phyloP scores from a whole-genome alignment of 129 eudicot genomes.

The Centella asiatica region DNA sequence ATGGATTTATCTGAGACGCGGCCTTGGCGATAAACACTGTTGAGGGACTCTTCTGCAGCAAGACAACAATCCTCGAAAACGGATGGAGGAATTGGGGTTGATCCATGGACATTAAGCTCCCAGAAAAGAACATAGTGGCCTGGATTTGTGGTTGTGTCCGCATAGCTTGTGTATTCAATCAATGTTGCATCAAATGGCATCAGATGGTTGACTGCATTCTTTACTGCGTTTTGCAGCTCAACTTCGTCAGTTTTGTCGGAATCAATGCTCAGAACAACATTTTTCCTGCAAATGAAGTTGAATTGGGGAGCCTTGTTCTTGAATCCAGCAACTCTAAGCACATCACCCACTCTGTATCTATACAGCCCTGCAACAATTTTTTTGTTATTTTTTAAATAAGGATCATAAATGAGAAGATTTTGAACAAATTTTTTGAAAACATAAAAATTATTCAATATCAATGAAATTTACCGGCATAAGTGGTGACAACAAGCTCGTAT shows the following conservation, averaged over 20 bases:
- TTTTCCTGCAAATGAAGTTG: slow-evolving; percentile 59
- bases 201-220: slow-evolving; percentile 42
- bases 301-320: slow-evolving; percentile 77
- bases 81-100: slow-evolving; percentile 50
- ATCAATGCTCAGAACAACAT: slow-evolving; percentile 74
- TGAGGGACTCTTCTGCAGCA: slow-evolving; percentile 53
- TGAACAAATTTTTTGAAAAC: background rate
- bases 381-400: background rate
- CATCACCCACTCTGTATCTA: slow-evolving; percentile 67
- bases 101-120: slow-evolving; percentile 42
- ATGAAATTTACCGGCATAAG: slow-evolving; percentile 48
- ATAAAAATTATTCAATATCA: background rate
- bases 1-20: slow-evolving; percentile 54
- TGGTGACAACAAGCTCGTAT: slow-evolving; percentile 78
- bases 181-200: slow-evolving; percentile 47
- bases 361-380: slow-evolving; percentile 43
- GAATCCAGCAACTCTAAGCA: slow-evolving; percentile 65
- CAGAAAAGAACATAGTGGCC: slow-evolving; percentile 73
- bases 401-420: background rate
- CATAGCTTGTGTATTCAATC: slow-evolving; percentile 67
- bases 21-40: slow-evolving; percentile 67
- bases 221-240: slow-evolving; percentile 64
- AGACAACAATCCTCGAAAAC: slow-evolving; percentile 63
- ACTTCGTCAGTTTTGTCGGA: slow-evolving; percentile 69
- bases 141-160: slow-evolving; percentile 55